Evolutionary conservation across 345 rosid genomes (phyloP).

Genomic region (Lagerstroemia speciosa): DNA sequence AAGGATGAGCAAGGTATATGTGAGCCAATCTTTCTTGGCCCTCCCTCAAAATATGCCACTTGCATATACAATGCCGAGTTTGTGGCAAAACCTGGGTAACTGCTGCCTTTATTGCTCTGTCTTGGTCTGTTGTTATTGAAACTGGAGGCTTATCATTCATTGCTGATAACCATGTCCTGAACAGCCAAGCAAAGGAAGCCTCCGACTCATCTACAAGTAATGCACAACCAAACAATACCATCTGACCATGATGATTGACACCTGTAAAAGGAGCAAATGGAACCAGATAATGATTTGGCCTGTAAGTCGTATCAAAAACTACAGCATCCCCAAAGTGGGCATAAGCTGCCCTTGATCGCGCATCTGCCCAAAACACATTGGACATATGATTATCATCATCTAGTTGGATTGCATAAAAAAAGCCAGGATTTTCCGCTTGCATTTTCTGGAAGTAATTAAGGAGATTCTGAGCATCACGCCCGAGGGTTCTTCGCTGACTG

Average conservation of each 20-base stretch:
- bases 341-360: conserved; percentile 59
- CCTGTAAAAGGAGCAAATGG: conserved; percentile 72
- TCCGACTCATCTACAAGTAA: conserved; percentile 64
- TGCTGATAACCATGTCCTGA: conserved; percentile 53
- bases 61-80: conserved; percentile 61
- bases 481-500: conserved; percentile 37
- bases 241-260: conserved; percentile 56
- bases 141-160: conserved; percentile 46
- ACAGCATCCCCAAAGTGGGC: conserved; percentile 58
- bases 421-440: conserved; percentile 63
- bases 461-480: conserved; percentile 55
- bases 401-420: conserved; percentile 59
- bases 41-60: conserved; percentile 65
- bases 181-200: conserved; percentile 55
- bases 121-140: conserved; percentile 62
- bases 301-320: conserved; percentile 53
- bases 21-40: conserved; percentile 68
- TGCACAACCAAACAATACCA: conserved; percentile 60
- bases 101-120: conserved; percentile 58
- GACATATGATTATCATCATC: conserved; percentile 57
- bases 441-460: conserved; percentile 51
- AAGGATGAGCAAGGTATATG: conserved; percentile 46
- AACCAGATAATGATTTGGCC: conserved; percentile 61
- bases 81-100: conserved; percentile 48
- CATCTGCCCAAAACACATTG: conserved; percentile 70